A percentile compares a stretch with the other conserved stretches of the same genome.
Evolutionary conservation across 179 eudicot species (phyloP).

Genomic region (Vitellaria paradoxa): DNA sequence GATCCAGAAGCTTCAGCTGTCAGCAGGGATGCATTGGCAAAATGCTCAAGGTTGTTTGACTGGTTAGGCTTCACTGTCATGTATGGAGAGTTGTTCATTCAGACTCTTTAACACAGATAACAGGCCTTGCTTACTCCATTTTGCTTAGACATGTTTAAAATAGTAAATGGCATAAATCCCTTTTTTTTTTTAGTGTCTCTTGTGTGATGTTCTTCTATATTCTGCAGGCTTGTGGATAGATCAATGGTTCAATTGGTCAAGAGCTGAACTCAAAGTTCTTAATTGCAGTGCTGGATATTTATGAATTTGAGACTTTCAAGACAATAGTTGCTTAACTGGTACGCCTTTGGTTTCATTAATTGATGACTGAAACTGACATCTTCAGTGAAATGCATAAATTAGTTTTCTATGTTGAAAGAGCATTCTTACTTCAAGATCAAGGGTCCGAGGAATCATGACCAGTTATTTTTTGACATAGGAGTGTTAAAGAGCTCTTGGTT

Average conservation of each 20-base stretch:
- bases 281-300: conserved; percentile 93
- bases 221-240: conserved; percentile 84
- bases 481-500: too few relatives aligned
- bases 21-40: conserved; percentile 96
- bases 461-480: neutral
- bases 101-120: neutral
- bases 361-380: conserved; percentile 18
- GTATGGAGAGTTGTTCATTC: conserved; percentile 3
- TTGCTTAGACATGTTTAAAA: neutral
- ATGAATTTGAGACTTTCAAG: conserved; percentile 99
- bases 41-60: conserved; percentile 92
- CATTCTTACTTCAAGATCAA: neutral
- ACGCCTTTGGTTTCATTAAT: conserved; percentile 46
- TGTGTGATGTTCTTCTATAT: neutral
- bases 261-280: conserved; percentile 73
- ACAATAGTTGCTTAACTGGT: conserved; percentile 94
- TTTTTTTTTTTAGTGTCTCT: neutral
- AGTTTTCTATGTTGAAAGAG: neutral
- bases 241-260: conserved; percentile 91
- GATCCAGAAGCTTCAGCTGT: conserved; percentile 85
- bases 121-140: neutral
- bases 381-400: conserved; percentile 3
- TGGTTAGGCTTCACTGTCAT: conserved; percentile 53
- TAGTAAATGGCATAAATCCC: neutral
- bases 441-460: neutral